phyloP scores from a whole-genome alignment of 768 basidiomycete genomes.

The Termitomyces sp. region DNA sequence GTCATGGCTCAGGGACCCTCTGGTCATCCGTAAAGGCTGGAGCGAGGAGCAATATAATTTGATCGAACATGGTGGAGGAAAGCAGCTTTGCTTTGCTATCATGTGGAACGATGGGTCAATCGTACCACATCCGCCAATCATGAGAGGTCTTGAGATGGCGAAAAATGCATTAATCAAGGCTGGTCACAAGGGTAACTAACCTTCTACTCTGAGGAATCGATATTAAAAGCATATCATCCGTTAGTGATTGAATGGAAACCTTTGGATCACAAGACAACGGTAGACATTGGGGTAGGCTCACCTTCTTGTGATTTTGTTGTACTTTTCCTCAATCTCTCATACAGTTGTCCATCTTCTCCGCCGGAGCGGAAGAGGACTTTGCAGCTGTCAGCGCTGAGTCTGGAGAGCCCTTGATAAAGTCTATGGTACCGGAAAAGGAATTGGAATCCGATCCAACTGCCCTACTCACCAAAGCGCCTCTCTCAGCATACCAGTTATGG shows the following conservation, averaged over 20 bases:
- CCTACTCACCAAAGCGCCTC: not conserved
- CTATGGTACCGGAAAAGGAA: slow-evolving; percentile 33
- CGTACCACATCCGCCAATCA: slow-evolving; percentile 62
- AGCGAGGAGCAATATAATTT: slow-evolving; percentile 53
- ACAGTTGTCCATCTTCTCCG: not conserved
- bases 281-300: slow-evolving; percentile 33
- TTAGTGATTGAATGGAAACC: slow-evolving; percentile 70
- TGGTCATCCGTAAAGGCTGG: slow-evolving; percentile 56
- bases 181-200: slow-evolving; percentile 56
- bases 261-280: slow-evolving; percentile 44
- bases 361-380: slow-evolving; percentile 15
- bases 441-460: not conserved
- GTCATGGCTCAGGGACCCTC: slow-evolving; percentile 67
- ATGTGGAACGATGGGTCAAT: slow-evolving; percentile 62
- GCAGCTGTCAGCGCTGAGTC: slow-evolving; percentile 26
- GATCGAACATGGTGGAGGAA: slow-evolving; percentile 51
- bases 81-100: slow-evolving; percentile 50
- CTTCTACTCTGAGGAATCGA: not conserved
- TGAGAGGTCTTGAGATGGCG: slow-evolving; percentile 50
- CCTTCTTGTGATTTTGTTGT: not conserved
- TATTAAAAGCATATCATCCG: not conserved
- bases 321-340: not conserved
- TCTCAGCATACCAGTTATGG: slow-evolving; percentile 58
- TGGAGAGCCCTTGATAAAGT: slow-evolving; percentile 52
- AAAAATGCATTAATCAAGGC: slow-evolving; percentile 52